phyloP scores from a whole-genome alignment of 2,329 filamentous ascomycete species.

The Ramularia endophylla region DNA sequence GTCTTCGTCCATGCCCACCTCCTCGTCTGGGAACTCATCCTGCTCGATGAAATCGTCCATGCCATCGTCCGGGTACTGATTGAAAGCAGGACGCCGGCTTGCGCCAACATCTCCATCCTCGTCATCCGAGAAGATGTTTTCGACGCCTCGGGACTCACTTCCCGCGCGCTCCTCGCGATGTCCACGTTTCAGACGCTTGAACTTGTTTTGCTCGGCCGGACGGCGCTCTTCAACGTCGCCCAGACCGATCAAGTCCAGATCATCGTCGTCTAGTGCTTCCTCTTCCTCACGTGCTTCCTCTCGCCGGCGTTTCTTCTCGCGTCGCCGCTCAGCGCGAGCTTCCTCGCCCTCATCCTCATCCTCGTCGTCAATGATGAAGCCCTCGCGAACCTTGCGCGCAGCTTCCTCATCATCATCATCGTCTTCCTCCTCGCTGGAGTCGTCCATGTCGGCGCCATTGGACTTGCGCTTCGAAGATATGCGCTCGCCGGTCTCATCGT shows the following conservation, averaged over 20 bases:
- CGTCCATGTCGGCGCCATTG: slow-evolving; percentile 52
- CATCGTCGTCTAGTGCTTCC: slow-evolving; percentile 83
- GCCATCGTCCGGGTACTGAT: slow-evolving; percentile 61
- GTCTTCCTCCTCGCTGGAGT: slow-evolving; percentile 88
- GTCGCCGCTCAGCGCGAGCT: slow-evolving; percentile 50
- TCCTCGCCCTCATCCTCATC: slow-evolving; percentile 74
- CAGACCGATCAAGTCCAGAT: slow-evolving; percentile 90
- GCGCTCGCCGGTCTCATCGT: slow-evolving; percentile 64
- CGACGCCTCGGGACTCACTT: slow-evolving; percentile 64
- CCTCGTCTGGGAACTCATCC: slow-evolving; percentile 83
- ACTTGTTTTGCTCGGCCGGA: slow-evolving; percentile 69
- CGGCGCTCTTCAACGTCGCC: slow-evolving; percentile 65
- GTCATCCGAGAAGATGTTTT: slow-evolving; percentile 93
- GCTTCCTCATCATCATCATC: slow-evolving; percentile 83
- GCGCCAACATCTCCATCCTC: slow-evolving; percentile 62
- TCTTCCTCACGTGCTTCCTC: slow-evolving; percentile 78
- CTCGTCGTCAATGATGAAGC: slow-evolving; percentile 93
- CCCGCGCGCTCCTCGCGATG: slow-evolving; percentile 64
- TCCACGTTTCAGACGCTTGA: slow-evolving; percentile 93
- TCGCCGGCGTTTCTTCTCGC: slow-evolving; percentile 69
- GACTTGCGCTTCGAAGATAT: slow-evolving; percentile 29
- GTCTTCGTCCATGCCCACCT: slow-evolving; percentile 73
- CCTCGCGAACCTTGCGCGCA: slow-evolving; percentile 70
- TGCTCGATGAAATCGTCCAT: slow-evolving; percentile 95
- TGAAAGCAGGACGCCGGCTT: slow-evolving; percentile 26